Evolutionary conservation across 768 basidiomycete species (phyloP), one percentile per base, ranked within the genome.

Genomic region (Leccinum olivaceopallidum): DNA sequence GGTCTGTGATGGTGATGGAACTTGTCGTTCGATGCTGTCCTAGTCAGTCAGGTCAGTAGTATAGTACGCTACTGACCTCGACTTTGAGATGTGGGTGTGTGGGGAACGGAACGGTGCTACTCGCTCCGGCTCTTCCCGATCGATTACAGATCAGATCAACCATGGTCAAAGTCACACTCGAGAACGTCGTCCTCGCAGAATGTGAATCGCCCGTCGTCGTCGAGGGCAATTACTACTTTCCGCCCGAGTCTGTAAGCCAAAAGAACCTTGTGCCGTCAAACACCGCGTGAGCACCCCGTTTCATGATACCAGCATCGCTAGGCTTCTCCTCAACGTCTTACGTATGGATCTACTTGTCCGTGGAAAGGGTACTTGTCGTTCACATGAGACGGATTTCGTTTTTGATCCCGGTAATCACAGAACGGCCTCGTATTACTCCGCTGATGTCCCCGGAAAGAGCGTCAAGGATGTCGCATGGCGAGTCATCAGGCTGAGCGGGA

Each of bases 141-240:
- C 32, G 52, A 20, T 56, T 59, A 59, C 66, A 34, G 58, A 59
- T 62, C 24, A 5, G 12, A 32, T 1, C 50, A 57, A 34, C 13
- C 62, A 74, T 68, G 70, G 70, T 88, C 79, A 84, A 81, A 73
- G 87, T 83, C 30, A 74, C 76, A 3, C 66, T 85, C 60, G 75
- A 84, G 65, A 81, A 79, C 26, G 71, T 71, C 13, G 71, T 80
- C 14, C 78, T 92, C 65, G 90, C 90, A 1, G 81, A 89, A 57
- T 83, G 81, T 7, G 72, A 77, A 62, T 72, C 77, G 0, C 85
- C 89, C 0, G 73, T 83, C 37, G 70, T 82, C 6, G 80, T 92
- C 51, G 88, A 90, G 65, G 81, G 81, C 13, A 90, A 88, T 63
- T 83, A 88, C 63, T 91, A 91, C 74, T 92, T 92, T 69, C 88